A percentile compares a stretch with the other conserved stretches of the same genome.
These are phyloP conservation scores for Suillus tomentosus DNA, from an alignment of 768 basidiomycete species.

Conservation along the genomic window DNA sequence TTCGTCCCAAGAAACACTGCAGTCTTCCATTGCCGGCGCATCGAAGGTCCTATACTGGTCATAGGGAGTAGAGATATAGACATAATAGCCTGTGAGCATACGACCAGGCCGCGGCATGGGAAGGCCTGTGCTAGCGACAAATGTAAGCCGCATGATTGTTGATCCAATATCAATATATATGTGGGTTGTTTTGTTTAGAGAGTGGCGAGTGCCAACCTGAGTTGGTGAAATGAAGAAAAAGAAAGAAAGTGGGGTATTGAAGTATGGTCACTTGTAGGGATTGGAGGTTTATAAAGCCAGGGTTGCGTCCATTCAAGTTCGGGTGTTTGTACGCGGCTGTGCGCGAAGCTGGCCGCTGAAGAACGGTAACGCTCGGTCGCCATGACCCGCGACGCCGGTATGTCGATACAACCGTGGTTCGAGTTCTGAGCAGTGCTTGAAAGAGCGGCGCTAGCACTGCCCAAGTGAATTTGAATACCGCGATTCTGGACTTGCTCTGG, in stretches of 20 bases:
- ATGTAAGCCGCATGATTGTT: not conserved
- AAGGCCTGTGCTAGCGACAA: not conserved
- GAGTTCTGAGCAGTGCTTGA: not conserved
- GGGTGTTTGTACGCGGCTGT: not conserved
- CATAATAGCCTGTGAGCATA: not conserved
- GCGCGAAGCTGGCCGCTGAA: not conserved
- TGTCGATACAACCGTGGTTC: not conserved
- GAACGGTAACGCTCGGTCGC: not conserved
- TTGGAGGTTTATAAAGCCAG: not conserved
- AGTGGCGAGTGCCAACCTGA: not conserved
- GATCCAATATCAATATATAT: too few relatives aligned
- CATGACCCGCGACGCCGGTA: not conserved
- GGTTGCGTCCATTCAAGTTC: not conserved
- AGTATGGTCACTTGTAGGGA: not conserved
- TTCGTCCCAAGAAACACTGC: not conserved
- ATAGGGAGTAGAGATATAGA: not conserved
- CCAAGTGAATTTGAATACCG: not conserved
- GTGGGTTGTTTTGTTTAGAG: not conserved
- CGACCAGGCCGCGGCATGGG: not conserved
- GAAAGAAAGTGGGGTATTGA: not conserved
- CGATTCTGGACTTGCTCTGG: not conserved
- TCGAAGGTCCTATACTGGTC: not conserved
- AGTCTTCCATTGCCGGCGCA: not conserved
- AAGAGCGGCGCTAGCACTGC: not conserved
- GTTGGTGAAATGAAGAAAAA: not conserved